Conservation (phyloP, 2,329 filamentous ascomycete genomes). For the Apiospora saccharicola region DNA sequence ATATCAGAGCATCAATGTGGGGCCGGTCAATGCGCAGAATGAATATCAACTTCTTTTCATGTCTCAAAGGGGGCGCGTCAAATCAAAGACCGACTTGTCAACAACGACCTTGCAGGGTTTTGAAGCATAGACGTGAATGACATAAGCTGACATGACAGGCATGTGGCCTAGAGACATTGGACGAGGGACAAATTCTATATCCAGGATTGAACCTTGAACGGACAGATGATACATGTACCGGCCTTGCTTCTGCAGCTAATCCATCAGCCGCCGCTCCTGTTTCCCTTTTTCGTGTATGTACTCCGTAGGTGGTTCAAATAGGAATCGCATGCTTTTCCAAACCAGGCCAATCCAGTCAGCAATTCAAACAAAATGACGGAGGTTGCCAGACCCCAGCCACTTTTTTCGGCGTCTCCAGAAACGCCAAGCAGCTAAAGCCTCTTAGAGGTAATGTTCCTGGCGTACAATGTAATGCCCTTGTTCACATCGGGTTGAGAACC, state of each 20-base stretch:
- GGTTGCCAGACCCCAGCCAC: conserved; percentile 18
- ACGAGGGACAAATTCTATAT: neutral
- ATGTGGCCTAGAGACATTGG: conserved; percentile 11
- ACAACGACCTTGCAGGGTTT: conserved; percentile 12
- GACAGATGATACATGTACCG: neutral
- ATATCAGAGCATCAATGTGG: neutral
- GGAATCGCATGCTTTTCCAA: neutral
- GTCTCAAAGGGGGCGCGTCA: conserved; percentile 17
- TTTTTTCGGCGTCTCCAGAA: conserved; percentile 16
- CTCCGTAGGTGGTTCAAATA: neutral
- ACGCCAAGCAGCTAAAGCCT: neutral
- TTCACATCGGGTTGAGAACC: neutral
- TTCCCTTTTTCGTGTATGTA: neutral
- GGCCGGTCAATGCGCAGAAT: neutral
- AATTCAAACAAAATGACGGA: conserved; percentile 1
- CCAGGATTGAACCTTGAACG: neutral
- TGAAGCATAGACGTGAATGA: neutral
- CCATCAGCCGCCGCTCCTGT: neutral
- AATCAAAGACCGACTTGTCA: neutral
- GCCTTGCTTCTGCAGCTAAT: conserved; percentile 13
- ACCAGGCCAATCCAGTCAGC: neutral
- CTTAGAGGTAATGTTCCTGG: conserved; percentile 14
- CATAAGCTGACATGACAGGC: conserved; percentile 21
- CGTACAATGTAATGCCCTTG: neutral
- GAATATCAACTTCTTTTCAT: neutral